phyloP scores from a whole-genome alignment of 257 asterid species.

The Echites panduratus region DNA sequence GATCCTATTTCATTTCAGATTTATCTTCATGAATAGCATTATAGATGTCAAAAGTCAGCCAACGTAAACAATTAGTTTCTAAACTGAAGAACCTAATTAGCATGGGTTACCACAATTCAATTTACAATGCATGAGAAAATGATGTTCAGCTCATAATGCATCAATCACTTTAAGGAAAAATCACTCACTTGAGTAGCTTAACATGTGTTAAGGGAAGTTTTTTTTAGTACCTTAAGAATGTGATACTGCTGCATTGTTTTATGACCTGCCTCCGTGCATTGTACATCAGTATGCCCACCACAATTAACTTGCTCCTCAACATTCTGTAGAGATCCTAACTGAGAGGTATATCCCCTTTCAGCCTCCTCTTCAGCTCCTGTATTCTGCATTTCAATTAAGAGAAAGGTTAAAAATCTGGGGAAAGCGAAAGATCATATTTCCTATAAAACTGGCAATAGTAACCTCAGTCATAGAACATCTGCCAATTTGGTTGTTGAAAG shows the following conservation, averaged over 20 bases:
- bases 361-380: constrained; percentile 16
- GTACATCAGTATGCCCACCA: constrained; percentile 20
- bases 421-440: background rate
- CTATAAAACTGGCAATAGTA: constrained; percentile 11
- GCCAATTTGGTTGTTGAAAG: constrained; percentile 23
- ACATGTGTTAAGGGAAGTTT: background rate
- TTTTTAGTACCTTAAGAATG: constrained; percentile 3
- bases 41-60: background rate
- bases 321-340: constrained; percentile 20
- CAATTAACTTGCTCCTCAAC: constrained; percentile 19
- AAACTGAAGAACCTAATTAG: background rate
- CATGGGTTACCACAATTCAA: background rate
- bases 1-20: background rate
- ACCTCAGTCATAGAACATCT: constrained; percentile 32
- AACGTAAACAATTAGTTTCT: background rate
- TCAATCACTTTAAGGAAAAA: background rate
- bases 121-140: background rate
- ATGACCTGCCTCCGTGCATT: constrained; percentile 16
- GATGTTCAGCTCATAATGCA: background rate
- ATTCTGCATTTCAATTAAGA: constrained; percentile 12
- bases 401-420: background rate
- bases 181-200: background rate
- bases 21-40: background rate
- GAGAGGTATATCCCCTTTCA: constrained; percentile 15
- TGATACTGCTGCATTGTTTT: constrained; percentile 1